phyloP scores from a whole-genome alignment of 2,329 filamentous ascomycete genomes.

The Apiospora saccharicola region DNA sequence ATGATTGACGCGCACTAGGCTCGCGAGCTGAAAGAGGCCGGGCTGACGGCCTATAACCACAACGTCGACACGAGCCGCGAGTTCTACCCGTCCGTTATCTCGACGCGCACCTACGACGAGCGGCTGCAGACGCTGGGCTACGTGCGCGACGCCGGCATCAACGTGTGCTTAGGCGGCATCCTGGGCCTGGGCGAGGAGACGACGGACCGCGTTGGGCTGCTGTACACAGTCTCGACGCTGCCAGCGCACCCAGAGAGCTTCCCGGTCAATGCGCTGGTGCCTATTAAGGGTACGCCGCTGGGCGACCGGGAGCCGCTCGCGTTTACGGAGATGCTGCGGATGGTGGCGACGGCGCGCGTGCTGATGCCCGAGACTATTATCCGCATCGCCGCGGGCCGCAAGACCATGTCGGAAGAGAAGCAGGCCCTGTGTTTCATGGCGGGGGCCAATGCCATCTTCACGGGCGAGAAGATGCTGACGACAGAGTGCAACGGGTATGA shows the following conservation, averaged over 20 bases:
- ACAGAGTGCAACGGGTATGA: constrained; percentile 93
- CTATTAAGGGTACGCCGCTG: constrained; percentile 88
- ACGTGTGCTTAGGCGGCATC: constrained; percentile 90
- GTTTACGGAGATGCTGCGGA: constrained; percentile 81
- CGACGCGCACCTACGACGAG: constrained; percentile 87
- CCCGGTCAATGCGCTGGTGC: constrained; percentile 89
- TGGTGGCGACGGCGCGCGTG: constrained; percentile 82
- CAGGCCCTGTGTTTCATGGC: constrained; percentile 90
- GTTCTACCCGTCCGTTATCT: constrained; percentile 87
- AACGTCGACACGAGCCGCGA: constrained; percentile 91
- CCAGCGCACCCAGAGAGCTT: constrained; percentile 88
- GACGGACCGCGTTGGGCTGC: constrained; percentile 80
- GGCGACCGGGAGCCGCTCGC: constrained; percentile 76
- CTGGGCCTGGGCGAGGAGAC: constrained; percentile 82
- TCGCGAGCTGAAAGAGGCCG: constrained; percentile 81
- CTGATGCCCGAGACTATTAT: constrained; percentile 90
- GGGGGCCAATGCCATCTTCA: constrained; percentile 93
- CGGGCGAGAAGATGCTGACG: constrained; percentile 94
- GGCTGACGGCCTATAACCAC: constrained; percentile 92
- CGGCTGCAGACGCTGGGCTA: constrained; percentile 79
- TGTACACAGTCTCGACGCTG: constrained; percentile 83
- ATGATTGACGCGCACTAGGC: constrained; percentile 89
- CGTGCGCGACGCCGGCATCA: constrained; percentile 85
- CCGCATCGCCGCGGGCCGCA: constrained; percentile 83
- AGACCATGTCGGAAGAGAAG: constrained; percentile 86